These are phyloP conservation scores for Diaporthe velutina DNA, from an alignment of 2,329 filamentous ascomycete genomes.

Conservation along the genomic window DNA sequence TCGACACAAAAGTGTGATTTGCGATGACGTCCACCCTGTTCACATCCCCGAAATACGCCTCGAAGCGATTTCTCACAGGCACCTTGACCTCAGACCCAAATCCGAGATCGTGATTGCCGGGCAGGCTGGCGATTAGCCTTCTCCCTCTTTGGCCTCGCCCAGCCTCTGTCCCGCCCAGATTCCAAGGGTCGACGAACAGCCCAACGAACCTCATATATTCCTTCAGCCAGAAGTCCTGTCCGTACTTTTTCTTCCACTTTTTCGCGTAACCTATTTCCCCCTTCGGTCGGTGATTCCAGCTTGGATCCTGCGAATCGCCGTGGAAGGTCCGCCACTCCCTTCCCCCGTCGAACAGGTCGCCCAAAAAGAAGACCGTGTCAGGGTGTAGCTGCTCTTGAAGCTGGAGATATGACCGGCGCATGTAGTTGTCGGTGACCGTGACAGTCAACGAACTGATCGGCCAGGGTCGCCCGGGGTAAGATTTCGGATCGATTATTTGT, in stretches of 20 bases:
- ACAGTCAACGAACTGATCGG: conserved; percentile 67
- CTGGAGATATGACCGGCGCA: conserved; percentile 83
- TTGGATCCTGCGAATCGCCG: conserved; percentile 70
- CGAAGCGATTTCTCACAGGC: conserved; percentile 85
- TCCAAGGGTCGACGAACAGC: conserved; percentile 84
- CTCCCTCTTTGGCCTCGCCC: conserved; percentile 74
- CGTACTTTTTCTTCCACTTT: conserved; percentile 80
- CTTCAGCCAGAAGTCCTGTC: conserved; percentile 84
- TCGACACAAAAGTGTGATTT: conserved; percentile 94
- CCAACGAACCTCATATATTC: conserved; percentile 90
- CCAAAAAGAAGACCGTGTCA: conserved; percentile 90
- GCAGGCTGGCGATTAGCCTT: conserved; percentile 86
- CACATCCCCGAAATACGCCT: conserved; percentile 89
- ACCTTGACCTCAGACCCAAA: conserved; percentile 89
- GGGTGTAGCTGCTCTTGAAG: conserved; percentile 83
- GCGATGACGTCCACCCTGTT: conserved; percentile 92
- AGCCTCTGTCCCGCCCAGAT: conserved; percentile 66
- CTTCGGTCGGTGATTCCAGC: conserved; percentile 67
- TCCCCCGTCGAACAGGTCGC: conserved; percentile 95
- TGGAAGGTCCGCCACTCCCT: conserved; percentile 88
- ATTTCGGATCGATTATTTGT: conserved; percentile 92
- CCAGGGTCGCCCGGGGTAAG: conserved; percentile 86
- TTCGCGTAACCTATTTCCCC: conserved; percentile 69
- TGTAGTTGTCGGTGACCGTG: conserved; percentile 86
- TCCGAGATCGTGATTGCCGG: conserved; percentile 95